A percentile compares a stretch with the other conserved stretches of the same genome.
phyloP scores from a whole-genome alignment of 1,139 yeast species.

The Pichia sp. region DNA sequence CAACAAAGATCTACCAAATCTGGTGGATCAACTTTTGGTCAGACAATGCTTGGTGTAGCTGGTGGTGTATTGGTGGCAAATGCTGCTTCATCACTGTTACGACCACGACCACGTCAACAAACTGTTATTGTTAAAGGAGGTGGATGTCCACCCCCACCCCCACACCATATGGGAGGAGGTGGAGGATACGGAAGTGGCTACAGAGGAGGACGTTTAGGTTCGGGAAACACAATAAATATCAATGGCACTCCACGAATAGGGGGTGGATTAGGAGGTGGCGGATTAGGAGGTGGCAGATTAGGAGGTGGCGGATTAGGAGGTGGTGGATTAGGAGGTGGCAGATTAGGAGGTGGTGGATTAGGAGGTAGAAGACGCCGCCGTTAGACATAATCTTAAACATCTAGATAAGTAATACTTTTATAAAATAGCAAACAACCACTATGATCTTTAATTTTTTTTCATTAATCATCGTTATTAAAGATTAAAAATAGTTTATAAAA shows the following conservation, averaged over 20 bases:
- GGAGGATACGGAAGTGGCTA: neutral
- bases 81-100: neutral
- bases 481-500: neutral
- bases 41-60: conserved; percentile 10
- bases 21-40: conserved; percentile 3
- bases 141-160: neutral
- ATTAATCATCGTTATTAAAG: neutral
- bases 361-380: neutral
- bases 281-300: neutral
- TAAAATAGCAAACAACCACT: too few relatives aligned
- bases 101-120: neutral
- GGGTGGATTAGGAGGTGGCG: neutral
- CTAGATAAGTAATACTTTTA: too few relatives aligned
- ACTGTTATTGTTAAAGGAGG: neutral
- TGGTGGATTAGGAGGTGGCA: neutral
- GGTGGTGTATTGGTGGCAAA: conserved; percentile 10
- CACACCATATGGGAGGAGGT: neutral
- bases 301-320: neutral
- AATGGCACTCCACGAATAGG: neutral
- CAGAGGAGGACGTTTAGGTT: neutral
- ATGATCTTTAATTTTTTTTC: too few relatives aligned
- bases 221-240: neutral
- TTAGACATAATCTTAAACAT: too few relatives aligned
- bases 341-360: neutral
- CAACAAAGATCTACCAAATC: too few relatives aligned